A percentile compares a stretch with the other conserved stretches of the same genome.
These are phyloP conservation scores for Linanthus parryae DNA, from an alignment of 148 eudicot species.

Conservation along the genomic window DNA sequence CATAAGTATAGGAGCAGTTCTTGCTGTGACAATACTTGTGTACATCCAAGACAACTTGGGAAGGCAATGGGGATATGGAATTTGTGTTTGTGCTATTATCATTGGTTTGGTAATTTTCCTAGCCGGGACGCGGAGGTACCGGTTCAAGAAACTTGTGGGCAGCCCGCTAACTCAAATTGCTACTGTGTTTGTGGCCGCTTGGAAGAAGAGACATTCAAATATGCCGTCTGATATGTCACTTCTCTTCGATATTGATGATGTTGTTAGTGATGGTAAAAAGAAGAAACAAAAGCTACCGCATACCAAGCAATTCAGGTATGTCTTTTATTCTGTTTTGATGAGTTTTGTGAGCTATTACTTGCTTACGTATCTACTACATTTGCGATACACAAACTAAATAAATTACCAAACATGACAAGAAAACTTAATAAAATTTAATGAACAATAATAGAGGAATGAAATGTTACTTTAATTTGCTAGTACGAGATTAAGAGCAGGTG, in stretches of 20 bases:
- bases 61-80: slow-evolving; percentile 63
- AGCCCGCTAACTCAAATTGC: slow-evolving; percentile 60
- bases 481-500: too few species aligned
- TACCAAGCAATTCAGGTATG: slow-evolving; percentile 61
- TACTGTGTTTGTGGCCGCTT: slow-evolving; percentile 51
- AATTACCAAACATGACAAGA: too few species aligned
- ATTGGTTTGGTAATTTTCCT: slow-evolving; percentile 33
- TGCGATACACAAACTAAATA: too few species aligned
- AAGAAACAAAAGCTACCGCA: slow-evolving; percentile 46
- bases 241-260: slow-evolving; percentile 39
- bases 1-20: slow-evolving; percentile 57
- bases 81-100: slow-evolving; percentile 48
- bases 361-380: too few species aligned
- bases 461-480: too few species aligned
- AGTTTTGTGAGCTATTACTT: too few species aligned
- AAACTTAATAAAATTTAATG: too few species aligned
- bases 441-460: too few species aligned
- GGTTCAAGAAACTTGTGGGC: slow-evolving; percentile 61
- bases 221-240: slow-evolving; percentile 35
- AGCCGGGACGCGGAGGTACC: slow-evolving; percentile 46
- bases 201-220: slow-evolving; percentile 38
- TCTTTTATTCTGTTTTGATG: too few species aligned
- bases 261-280: slow-evolving; percentile 13
- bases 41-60: slow-evolving; percentile 69
- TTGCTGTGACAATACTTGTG: slow-evolving; percentile 58